Conservation (phyloP, 2,329 filamentous ascomycete species). For the Claviceps purpurea region DNA sequence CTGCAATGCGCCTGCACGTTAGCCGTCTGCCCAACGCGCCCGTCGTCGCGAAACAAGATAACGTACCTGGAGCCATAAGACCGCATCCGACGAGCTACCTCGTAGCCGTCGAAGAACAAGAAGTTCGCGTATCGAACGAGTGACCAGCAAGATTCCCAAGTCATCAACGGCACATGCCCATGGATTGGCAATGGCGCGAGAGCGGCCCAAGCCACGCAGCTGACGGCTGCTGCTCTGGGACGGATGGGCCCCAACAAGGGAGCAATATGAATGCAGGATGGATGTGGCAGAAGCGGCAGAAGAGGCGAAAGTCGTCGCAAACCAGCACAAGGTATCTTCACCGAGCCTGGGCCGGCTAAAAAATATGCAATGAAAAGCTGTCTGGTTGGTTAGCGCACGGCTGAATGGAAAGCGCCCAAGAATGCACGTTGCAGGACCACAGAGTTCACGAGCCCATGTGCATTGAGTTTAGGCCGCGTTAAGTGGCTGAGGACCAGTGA, state of each 20-base stretch:
- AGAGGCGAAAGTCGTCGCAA: not conserved
- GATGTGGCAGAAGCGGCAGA: not conserved
- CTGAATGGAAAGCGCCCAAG: not conserved
- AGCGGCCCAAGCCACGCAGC: constrained; percentile 4
- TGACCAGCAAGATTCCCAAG: not conserved
- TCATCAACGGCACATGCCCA: constrained; percentile 8
- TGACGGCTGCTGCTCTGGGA: constrained; percentile 1
- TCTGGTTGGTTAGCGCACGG: not conserved
- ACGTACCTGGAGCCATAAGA: constrained; percentile 9
- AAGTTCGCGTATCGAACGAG: not conserved
- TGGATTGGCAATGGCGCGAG: constrained; percentile 3
- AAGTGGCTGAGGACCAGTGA: not conserved
- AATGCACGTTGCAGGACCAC: not conserved
- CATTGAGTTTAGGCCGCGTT: not conserved
- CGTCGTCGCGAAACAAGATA: not conserved
- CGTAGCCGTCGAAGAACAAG: not conserved
- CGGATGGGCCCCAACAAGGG: not conserved
- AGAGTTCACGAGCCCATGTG: not conserved
- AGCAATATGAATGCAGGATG: not conserved
- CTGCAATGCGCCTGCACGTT: constrained; percentile 9
- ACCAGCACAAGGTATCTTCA: not conserved
- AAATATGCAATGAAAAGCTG: not conserved
- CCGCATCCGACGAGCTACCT: not conserved
- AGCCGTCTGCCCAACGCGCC: not conserved
- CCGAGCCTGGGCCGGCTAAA: not conserved